These are phyloP conservation scores for Boletales sp. DNA, from an alignment of 768 basidiomycete genomes.

Conservation along the genomic window DNA sequence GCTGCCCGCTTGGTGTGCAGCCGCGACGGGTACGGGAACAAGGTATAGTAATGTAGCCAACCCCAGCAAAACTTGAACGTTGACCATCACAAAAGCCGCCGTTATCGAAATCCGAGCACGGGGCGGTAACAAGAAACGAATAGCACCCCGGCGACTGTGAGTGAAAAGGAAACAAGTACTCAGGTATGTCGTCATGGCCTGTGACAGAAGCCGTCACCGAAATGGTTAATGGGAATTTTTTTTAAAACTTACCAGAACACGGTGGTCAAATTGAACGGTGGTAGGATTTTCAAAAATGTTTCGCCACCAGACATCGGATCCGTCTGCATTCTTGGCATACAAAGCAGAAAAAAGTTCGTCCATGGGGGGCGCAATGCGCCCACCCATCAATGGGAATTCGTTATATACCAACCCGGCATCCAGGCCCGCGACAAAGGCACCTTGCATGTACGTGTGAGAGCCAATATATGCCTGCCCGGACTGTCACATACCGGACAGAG, in stretches of 20 bases:
- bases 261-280: slow-evolving; percentile 96
- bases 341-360: slow-evolving; percentile 76
- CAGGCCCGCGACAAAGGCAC: slow-evolving; percentile 96
- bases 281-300: slow-evolving; percentile 97
- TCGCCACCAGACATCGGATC: slow-evolving; percentile 88
- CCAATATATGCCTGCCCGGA: neutral
- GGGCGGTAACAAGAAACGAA: slow-evolving; percentile 55
- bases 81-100: slow-evolving; percentile 74
- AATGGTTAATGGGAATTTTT: too few species aligned
- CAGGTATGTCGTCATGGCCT: slow-evolving; percentile 86
- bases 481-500: slow-evolving; percentile 72
- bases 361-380: slow-evolving; percentile 71
- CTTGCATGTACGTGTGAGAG: slow-evolving; percentile 37
- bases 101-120: slow-evolving; percentile 48
- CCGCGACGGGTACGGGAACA: slow-evolving; percentile 89
- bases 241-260: slow-evolving; percentile 73
- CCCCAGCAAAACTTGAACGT: slow-evolving; percentile 76
- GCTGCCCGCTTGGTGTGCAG: slow-evolving; percentile 93
- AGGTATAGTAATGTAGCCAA: slow-evolving; percentile 85
- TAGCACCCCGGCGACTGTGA: slow-evolving; percentile 48
- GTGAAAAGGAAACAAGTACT: slow-evolving; percentile 62
- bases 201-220: slow-evolving; percentile 3
- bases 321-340: slow-evolving; percentile 69
- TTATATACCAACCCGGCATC: slow-evolving; percentile 98
- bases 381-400: slow-evolving; percentile 97